Evolutionary conservation across 2,329 filamentous ascomycete genomes (phyloP), one percentile per base, ranked within the genome.

Genomic region (Fusarium mexicanum): DNA sequence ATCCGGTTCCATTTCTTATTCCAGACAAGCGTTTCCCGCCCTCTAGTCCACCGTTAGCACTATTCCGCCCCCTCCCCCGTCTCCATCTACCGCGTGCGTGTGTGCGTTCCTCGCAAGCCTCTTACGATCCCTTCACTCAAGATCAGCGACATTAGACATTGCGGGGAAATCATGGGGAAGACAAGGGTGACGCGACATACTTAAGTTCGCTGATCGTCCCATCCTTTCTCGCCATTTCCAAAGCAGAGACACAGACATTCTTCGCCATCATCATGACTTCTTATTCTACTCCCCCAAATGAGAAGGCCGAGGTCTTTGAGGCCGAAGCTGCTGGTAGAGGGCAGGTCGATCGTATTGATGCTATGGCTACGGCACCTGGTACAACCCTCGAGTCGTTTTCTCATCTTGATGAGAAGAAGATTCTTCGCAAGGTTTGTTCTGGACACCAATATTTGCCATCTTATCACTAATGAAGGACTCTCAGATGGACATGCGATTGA

Each of bases 401-500:
- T 8, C 78, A 79, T 31, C 72, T 79, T 8, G 75, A 79, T 71
- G 88, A 92, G 79, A 90, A 88, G 79, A 87, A 84, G 64, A 85
- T 92, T 18, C 77, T 92, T 35, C 84, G 89, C 69, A 92, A 88
- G 82, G 86, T 87, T 48, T 17, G 69, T 50, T 17, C 11, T 14
- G 3, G 16, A 13, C 8, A 11, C 6, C 20, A 6, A 18, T 6
- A 3, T 18, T 43, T 38, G 11, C 8, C 8, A 29, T 8, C 14
- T 22, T 6, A 8, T n/a, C 31, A 50, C 61, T 76, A 48, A 78
- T 65, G 16, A 7, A 78, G 64, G 20, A 7, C 10, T 22, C 7
- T 37, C 33, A 88, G 86, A 87, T 89, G 84, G 87, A 88, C 61
- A 69, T 86, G 29, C 86, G 84, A 7, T 77, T 89, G 29, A 87